Percentiles rank a stretch among this genome's conserved stretches.
Conservation (phyloP, 805 yeast genomes). For the Cyberlindnera maclurae region DNA sequence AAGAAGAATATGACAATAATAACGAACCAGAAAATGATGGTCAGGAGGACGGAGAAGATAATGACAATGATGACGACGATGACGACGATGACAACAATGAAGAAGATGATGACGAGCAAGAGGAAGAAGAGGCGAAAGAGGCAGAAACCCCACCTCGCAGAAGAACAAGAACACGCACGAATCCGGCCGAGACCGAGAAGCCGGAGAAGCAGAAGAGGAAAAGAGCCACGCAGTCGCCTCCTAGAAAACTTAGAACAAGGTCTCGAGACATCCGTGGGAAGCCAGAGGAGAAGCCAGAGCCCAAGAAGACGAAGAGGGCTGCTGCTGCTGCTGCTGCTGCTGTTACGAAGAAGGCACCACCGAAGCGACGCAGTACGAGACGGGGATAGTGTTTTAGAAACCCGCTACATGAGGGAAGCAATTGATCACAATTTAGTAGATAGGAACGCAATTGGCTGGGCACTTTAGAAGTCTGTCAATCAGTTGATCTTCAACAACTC, state of each 20-base stretch:
- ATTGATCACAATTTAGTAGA: no score
- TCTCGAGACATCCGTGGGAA: constrained; percentile 3
- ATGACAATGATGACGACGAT: constrained; percentile 5
- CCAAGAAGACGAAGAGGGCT: constrained; percentile 1
- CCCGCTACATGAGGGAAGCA: no score
- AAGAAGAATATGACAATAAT: constrained; percentile 2
- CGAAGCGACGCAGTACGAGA: constrained; percentile 2
- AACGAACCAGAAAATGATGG: constrained; percentile 2
- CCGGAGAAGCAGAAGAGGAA: constrained; percentile 2
- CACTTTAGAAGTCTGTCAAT: no score
- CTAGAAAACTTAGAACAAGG: constrained; percentile 7
- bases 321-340: background rate
- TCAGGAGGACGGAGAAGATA: constrained; percentile 1
- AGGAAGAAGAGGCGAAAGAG: constrained; percentile 8
- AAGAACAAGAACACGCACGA: constrained; percentile 6
- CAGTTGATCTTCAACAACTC: constrained; percentile 50
- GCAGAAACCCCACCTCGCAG: constrained; percentile 6
- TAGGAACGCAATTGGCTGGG: no score
- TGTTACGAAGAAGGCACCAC: constrained; percentile 3
- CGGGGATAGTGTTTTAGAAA: background rate
- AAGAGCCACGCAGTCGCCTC: constrained; percentile 4
- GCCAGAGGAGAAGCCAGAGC: constrained; percentile 4
- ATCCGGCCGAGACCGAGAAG: constrained; percentile 2
- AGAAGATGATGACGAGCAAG: constrained; percentile 3
- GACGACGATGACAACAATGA: constrained; percentile 4